Evolutionary conservation across 768 basidiomycete species (phyloP).

Genomic region (Lactarius evosmus): DNA sequence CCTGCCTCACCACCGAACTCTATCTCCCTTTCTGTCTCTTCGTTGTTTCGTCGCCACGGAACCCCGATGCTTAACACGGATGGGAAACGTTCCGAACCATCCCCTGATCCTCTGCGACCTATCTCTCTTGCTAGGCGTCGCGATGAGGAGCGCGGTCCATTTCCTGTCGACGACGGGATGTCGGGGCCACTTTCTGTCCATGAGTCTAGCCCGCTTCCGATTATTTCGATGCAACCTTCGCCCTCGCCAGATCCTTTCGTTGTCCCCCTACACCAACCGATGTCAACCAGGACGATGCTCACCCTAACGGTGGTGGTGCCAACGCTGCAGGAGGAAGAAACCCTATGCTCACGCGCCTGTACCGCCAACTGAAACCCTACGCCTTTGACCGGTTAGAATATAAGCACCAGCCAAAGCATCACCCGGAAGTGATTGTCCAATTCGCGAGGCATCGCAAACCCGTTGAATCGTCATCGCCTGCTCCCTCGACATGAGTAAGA

Average conservation of each 20-base stretch:
- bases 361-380: conserved; percentile 61
- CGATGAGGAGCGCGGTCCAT: not conserved
- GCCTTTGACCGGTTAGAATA: conserved; percentile 53
- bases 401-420: conserved; percentile 45
- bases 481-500: conserved; percentile 3
- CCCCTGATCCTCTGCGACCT: conserved; percentile 7
- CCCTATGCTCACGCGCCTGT: conserved; percentile 51
- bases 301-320: conserved; percentile 3
- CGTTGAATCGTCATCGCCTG: conserved; percentile 23
- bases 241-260: not conserved
- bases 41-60: not conserved
- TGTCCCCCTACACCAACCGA: not conserved
- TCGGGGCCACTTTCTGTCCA: too few species aligned
- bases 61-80: not conserved
- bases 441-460: conserved; percentile 36
- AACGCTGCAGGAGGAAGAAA: conserved; percentile 38
- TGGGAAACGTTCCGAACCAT: not conserved
- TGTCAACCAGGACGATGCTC: not conserved
- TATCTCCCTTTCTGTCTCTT: not conserved
- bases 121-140: not conserved
- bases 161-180: not conserved
- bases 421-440: conserved; percentile 69
- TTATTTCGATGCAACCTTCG: not conserved
- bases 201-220: not conserved
- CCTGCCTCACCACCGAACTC: not conserved